phyloP scores from a whole-genome alignment of 768 basidiomycete genomes.

The Hypsizygus marmoreus region DNA sequence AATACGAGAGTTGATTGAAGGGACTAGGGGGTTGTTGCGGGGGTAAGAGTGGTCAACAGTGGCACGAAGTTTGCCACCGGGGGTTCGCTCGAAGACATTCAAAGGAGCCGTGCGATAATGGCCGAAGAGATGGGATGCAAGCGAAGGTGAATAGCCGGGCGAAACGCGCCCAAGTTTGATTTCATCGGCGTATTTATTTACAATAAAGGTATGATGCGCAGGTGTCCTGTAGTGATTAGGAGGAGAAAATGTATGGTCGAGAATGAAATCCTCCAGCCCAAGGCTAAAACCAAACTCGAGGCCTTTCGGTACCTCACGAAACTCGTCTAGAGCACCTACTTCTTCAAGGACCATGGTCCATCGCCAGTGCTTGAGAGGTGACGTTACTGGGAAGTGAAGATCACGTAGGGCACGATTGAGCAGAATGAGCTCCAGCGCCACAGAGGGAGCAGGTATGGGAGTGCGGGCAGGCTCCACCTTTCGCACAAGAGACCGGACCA shows the following conservation, averaged over 20 bases:
- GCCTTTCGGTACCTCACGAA: constrained; percentile 1
- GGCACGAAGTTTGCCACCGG: not conserved
- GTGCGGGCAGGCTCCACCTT: too few species aligned
- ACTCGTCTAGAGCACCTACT: not conserved
- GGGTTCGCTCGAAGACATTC: not conserved
- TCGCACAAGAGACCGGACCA: not conserved
- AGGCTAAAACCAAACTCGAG: constrained; percentile 1
- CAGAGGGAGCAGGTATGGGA: too few species aligned
- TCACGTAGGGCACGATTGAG: too few species aligned
- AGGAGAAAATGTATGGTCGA: not conserved
- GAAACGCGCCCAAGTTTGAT: not conserved
- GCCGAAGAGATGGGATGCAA: not conserved
- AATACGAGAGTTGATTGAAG: not conserved
- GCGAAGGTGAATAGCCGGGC: not conserved
- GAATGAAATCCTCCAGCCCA: constrained; percentile 1
- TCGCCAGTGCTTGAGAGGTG: too few species aligned
- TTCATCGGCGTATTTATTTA: constrained; percentile 1
- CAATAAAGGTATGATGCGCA: not conserved
- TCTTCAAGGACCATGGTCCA: too few species aligned
- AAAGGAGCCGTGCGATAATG: constrained; percentile 3
- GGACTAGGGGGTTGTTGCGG: not conserved
- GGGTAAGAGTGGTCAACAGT: constrained; percentile 7
- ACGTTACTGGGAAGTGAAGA: too few species aligned
- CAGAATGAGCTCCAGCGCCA: too few species aligned
- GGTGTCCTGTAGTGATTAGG: constrained; percentile 1